A percentile compares a stretch with the other conserved stretches of the same genome.
Evolutionary conservation across 352 stramenopile species (phyloP).

Genomic region (Phytophthora pisi): DNA sequence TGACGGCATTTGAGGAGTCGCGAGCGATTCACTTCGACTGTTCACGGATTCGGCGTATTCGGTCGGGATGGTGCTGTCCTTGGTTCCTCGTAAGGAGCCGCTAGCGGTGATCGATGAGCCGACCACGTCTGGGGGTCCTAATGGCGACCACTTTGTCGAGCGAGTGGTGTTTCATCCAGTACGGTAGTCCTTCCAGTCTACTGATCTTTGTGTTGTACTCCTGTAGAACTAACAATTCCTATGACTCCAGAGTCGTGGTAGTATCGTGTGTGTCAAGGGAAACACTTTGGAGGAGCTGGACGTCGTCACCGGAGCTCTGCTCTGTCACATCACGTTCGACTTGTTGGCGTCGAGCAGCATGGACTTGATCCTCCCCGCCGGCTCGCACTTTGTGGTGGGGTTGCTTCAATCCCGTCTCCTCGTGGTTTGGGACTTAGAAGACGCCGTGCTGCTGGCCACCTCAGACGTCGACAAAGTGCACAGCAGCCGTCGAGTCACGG

Average conservation of each 20-base stretch:
- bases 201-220: not conserved
- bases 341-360: slow-evolving; percentile 46
- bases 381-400: slow-evolving; percentile 54
- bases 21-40: slow-evolving; percentile 16
- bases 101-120: slow-evolving; percentile 34
- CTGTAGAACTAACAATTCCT: slow-evolving; percentile 1
- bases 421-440: slow-evolving; percentile 69
- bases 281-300: slow-evolving; percentile 73
- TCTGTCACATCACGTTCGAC: slow-evolving; percentile 74
- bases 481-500: slow-evolving; percentile 51
- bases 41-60: slow-evolving; percentile 16
- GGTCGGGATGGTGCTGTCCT: slow-evolving; percentile 26
- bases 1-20: slow-evolving; percentile 26
- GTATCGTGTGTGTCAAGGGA: slow-evolving; percentile 59
- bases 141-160: slow-evolving; percentile 30
- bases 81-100: slow-evolving; percentile 32
- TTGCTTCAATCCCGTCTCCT: slow-evolving; percentile 60
- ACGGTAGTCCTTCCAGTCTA: slow-evolving; percentile 21
- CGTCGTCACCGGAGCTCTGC: slow-evolving; percentile 48
- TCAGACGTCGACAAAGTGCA: slow-evolving; percentile 69
- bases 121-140: slow-evolving; percentile 1
- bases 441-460: slow-evolving; percentile 64
- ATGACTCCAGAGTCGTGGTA: slow-evolving; percentile 39
- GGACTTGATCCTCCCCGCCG: slow-evolving; percentile 57
- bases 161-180: slow-evolving; percentile 40